phyloP scores from a whole-genome alignment of 2,329 filamentous ascomycete genomes.

The Colletotrichum incanum region DNA sequence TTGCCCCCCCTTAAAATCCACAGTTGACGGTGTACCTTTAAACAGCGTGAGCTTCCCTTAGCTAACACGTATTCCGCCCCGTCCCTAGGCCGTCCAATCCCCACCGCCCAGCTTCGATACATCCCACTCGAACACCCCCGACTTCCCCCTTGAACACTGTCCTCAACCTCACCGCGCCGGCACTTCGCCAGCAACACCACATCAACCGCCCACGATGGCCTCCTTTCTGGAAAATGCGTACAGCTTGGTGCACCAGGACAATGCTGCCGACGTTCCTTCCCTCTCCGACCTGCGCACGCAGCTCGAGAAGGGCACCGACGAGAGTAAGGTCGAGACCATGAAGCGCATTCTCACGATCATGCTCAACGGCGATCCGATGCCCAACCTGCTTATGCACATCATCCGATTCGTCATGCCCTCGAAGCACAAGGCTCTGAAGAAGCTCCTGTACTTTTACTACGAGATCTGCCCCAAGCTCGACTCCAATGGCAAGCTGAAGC shows the following conservation, averaged over 20 bases:
- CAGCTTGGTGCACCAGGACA: conserved; percentile 98
- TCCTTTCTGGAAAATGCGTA: conserved; percentile 95
- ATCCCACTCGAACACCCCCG: conserved; percentile 39
- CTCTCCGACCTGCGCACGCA: conserved; percentile 93
- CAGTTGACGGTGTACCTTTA: conserved; percentile 8
- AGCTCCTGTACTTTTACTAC: conserved; percentile 99
- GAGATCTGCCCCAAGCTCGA: conserved; percentile 99
- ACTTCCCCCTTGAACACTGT: conserved; percentile 40
- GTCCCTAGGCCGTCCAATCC: conserved; percentile 43
- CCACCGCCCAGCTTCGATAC: conserved; percentile 43
- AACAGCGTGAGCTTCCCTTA: conserved; percentile 32
- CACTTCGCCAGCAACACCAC: conserved; percentile 43
- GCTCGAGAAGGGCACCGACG: conserved; percentile 94
- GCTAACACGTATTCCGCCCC: conserved; percentile 44
- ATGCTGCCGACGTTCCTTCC: conserved; percentile 91
- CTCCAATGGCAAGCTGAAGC: conserved; percentile 92
- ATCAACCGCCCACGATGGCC: conserved; percentile 78
- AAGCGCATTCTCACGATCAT: conserved; percentile 96
- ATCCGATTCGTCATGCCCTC: conserved; percentile 99
- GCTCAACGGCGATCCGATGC: conserved; percentile 98
- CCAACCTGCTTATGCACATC: conserved; percentile 97
- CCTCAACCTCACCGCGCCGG: conserved; percentile 45
- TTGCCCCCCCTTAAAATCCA: conserved; percentile 6
- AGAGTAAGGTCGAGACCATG: conserved; percentile 95
- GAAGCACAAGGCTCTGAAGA: conserved; percentile 96